phyloP scores from a whole-genome alignment of 1,139 yeast genomes.

The Hyphopichia pseudoburtonii region DNA sequence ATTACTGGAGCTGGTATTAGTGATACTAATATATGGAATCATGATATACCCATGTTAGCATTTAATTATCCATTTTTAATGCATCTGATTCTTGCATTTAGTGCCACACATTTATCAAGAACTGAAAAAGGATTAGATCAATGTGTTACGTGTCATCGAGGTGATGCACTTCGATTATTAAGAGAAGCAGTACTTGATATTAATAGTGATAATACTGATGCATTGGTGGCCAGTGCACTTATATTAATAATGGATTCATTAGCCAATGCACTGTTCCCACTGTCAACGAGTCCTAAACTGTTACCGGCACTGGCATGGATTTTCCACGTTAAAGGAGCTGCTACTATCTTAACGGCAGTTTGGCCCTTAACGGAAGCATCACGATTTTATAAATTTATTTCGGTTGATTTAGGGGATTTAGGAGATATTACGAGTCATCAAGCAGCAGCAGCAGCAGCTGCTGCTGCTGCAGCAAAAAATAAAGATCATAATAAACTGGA shows the following conservation, averaged over 20 bases:
- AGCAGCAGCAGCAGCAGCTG: slow-evolving; percentile 24
- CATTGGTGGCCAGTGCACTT: slow-evolving; percentile 87
- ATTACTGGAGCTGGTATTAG: slow-evolving; percentile 90
- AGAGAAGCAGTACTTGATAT: slow-evolving; percentile 86
- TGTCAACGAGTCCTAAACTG: slow-evolving; percentile 58
- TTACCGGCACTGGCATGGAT: slow-evolving; percentile 95
- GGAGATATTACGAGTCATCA: slow-evolving; percentile 72
- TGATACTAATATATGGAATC: slow-evolving; percentile 83
- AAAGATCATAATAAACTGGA: slow-evolving; percentile 13
- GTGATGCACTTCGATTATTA: slow-evolving; percentile 77
- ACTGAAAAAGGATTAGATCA: slow-evolving; percentile 76
- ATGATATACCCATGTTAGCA: slow-evolving; percentile 84
- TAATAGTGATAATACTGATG: slow-evolving; percentile 83
- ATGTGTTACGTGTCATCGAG: slow-evolving; percentile 82
- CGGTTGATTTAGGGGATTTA: slow-evolving; percentile 79
- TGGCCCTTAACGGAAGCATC: slow-evolving; percentile 88
- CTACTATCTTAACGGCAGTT: slow-evolving; percentile 89
- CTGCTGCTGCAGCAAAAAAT: slow-evolving; percentile 3
- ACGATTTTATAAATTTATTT: slow-evolving; percentile 68
- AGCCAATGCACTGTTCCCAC: slow-evolving; percentile 86
- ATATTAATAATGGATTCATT: slow-evolving; percentile 87
- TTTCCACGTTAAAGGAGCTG: slow-evolving; percentile 95
- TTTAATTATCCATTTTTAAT: slow-evolving; percentile 85
- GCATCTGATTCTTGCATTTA: slow-evolving; percentile 87
- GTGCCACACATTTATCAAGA: slow-evolving; percentile 87